These are phyloP conservation scores for Juncus inflexus DNA, from an alignment of 176 grass and related monocot genomes.

Conservation along the genomic window DNA sequence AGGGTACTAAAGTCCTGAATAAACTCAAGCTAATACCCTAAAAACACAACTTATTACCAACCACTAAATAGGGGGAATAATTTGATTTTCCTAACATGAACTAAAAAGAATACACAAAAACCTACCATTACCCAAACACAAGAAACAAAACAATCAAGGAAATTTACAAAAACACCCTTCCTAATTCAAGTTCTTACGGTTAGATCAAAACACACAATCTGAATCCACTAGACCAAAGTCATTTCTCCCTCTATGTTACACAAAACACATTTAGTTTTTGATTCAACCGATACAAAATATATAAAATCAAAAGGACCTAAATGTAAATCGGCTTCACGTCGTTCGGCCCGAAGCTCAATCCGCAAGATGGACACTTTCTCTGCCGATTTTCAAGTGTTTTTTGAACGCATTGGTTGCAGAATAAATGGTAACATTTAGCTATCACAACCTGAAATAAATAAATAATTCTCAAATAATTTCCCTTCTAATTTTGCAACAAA, in stretches of 20 bases:
- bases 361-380: conserved; percentile 62
- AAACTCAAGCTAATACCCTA: too few relatives aligned
- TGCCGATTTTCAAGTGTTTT: conserved; percentile 62
- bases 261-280: conserved; percentile 8
- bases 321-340: conserved; percentile 96
- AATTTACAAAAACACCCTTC: conserved; percentile 24
- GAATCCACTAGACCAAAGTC: conserved; percentile 17
- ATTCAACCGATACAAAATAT: conserved; percentile 18
- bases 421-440: conserved; percentile 93
- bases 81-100: too few relatives aligned
- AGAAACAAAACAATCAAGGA: conserved; percentile 4
- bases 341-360: conserved; percentile 59
- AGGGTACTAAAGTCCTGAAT: too few relatives aligned
- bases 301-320: conserved; percentile 28
- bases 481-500: too few relatives aligned
- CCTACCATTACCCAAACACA: too few relatives aligned
- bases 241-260: conserved; percentile 22
- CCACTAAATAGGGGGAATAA: too few relatives aligned
- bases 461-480: conserved; percentile 11
- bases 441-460: conserved; percentile 59
- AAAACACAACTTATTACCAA: too few relatives aligned
- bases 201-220: conserved; percentile 1
- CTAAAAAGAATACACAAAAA: too few relatives aligned
- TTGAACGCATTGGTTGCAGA: conserved; percentile 68
- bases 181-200: conserved; percentile 19